Evolutionary conservation across 192 early-diverging fungal species (phyloP).

Genomic region (Kickxella alabastrina): DNA sequence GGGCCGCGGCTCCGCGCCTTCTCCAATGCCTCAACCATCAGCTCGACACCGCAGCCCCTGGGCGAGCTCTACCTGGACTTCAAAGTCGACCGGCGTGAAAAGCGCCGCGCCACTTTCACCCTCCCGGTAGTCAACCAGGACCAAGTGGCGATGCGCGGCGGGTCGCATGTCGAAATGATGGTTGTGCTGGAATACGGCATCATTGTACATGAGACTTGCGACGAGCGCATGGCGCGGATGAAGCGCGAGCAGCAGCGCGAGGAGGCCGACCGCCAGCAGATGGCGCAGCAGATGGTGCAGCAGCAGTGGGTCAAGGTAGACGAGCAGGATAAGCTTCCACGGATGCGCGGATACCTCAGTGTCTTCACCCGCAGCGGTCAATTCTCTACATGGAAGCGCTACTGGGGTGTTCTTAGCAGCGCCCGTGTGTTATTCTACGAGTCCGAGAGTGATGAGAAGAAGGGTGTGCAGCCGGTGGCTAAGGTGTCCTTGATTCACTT

Average conservation of each 20-base stretch:
- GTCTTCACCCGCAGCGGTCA: constrained; percentile 49
- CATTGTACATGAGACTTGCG: constrained; percentile 41
- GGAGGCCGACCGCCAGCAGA: constrained; percentile 9
- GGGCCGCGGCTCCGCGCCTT: constrained; percentile 43
- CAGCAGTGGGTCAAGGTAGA: constrained; percentile 35
- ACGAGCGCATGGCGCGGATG: constrained; percentile 15
- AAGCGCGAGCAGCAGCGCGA: constrained; percentile 10
- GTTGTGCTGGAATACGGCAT: constrained; percentile 53
- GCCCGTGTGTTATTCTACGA: constrained; percentile 42
- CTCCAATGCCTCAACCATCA: constrained; percentile 38
- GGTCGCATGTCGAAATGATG: constrained; percentile 46
- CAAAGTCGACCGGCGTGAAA: constrained; percentile 36
- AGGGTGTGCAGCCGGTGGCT: constrained; percentile 19
- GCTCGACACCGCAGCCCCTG: constrained; percentile 37
- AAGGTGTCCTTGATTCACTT: constrained; percentile 47
- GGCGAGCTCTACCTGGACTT: constrained; percentile 54
- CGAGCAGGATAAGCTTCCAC: constrained; percentile 19
- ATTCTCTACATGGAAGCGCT: constrained; percentile 50
- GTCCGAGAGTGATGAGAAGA: constrained; percentile 24
- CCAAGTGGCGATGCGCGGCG: constrained; percentile 48
- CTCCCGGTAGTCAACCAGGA: constrained; percentile 48
- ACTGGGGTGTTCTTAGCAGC: constrained; percentile 47
- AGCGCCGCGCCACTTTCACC: constrained; percentile 41
- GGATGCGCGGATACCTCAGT: constrained; percentile 40
- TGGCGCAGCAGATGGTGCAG: constrained; percentile 20